Evolutionary conservation across 2,329 filamentous ascomycete genomes (phyloP).

Genomic region (Clonostachys rhizophaga): DNA sequence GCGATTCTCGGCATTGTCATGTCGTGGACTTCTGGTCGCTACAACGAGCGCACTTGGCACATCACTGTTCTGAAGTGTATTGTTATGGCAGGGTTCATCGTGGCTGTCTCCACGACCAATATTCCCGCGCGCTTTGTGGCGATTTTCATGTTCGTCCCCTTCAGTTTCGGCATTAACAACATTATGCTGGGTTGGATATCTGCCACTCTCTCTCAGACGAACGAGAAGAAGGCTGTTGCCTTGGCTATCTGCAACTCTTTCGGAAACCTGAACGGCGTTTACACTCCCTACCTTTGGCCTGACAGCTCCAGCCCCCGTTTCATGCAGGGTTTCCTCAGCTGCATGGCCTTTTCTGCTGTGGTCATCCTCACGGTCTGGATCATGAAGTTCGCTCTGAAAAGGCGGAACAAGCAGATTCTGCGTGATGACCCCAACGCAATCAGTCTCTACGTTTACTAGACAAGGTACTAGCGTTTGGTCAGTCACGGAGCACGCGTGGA

Average conservation of each 20-base stretch:
- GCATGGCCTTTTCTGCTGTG: constrained; percentile 15
- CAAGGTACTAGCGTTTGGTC: no score
- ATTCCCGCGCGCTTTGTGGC: constrained; percentile 31
- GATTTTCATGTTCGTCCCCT: constrained; percentile 26
- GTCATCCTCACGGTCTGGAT: constrained; percentile 29
- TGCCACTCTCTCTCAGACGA: constrained; percentile 8
- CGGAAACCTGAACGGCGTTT: constrained; percentile 5
- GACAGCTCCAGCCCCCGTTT: constrained; percentile 4
- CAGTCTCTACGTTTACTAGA: constrained; percentile 20
- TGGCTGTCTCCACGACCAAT: constrained; percentile 28
- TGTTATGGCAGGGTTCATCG: constrained; percentile 35
- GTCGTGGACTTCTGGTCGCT: constrained; percentile 42
- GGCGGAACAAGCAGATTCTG: constrained; percentile 24
- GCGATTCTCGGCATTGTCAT: constrained; percentile 37
- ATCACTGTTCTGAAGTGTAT: constrained; percentile 35
- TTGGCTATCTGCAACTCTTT: constrained; percentile 6
- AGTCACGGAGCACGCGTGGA: no score
- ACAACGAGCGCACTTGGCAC: constrained; percentile 44
- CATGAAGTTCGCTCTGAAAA: constrained; percentile 23
- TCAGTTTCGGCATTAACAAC: constrained; percentile 4
- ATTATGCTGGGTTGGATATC: constrained; percentile 7
- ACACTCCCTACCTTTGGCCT: constrained; percentile 8
- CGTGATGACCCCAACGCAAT: constrained; percentile 10
- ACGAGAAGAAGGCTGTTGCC: constrained; percentile 10
- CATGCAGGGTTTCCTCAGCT: constrained; percentile 3